Base-by-base conservation (phyloP, 2,329 filamentous ascomycete genomes). In the Beauveria pseudobassiana region DNA sequence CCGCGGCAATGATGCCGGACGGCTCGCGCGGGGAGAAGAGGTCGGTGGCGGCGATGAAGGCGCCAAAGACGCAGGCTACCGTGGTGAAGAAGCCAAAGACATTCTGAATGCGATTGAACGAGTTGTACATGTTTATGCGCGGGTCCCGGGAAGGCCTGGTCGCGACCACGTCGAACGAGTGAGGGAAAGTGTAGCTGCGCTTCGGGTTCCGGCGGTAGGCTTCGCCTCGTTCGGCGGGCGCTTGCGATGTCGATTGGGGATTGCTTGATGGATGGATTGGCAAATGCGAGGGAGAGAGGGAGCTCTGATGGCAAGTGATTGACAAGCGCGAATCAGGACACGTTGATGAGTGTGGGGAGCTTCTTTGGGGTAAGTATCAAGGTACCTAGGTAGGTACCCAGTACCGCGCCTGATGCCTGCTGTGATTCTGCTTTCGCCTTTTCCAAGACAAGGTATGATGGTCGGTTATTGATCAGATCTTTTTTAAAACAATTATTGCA, bases 11-110 rank as follows among this genome's bases (percentile, higher is more conserved):
- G 60, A 75, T 81, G 63, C 74, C 75, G 14, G 85, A 86, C 0
- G 91, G 91, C 7, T 82, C 82, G 66, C 91, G 88, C 4, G 88
- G 84, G 63, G 80, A 80, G 69, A 88, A 76, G 69, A 96, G 75
- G 69, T 93, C 91, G 45, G 91, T 93, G 56, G 89, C 79, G 53
- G 93, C 93, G 68, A 97, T 90, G 63, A 96, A 78, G 60, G 83
- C 84, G 58, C 87, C 93, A 60, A 97, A 83, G 62, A 85, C 84
- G 72, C 96, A 95, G 62, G 89, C 88, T 65, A 97, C 92, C 28
- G 92, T 96, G 20, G 95, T 98, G 82, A 98, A 97, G 85, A 96
- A 97, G 75, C 95, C 92, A 74, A 99, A 99, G 74, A 92, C 88
- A 78, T 91, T 93, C 77, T 99, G 95, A 67, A 88, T 76, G 68